These are phyloP conservation scores for Amaranthus hypochondriacus DNA, from an alignment of 148 eudicot genomes.

Conservation along the genomic window DNA sequence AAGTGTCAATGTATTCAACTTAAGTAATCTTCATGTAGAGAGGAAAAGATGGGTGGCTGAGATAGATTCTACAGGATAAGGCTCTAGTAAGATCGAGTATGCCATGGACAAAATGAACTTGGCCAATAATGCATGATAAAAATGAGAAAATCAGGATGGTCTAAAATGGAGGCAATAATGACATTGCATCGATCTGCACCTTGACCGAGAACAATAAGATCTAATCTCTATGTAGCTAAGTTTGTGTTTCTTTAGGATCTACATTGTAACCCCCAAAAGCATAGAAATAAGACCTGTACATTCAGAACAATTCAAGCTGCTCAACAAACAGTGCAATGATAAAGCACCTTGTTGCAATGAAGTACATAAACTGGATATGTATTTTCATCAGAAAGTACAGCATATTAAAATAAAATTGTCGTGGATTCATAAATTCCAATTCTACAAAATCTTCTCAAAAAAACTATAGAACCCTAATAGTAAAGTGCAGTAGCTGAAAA, in stretches of 20 bases:
- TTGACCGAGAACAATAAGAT: slow-evolving; percentile 57
- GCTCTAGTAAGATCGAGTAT: background rate
- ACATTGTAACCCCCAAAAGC: no score
- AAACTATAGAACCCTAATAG: background rate
- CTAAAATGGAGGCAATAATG: slow-evolving; percentile 56
- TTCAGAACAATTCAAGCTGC: no score
- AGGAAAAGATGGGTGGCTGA: slow-evolving; percentile 29
- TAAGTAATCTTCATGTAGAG: slow-evolving; percentile 46
- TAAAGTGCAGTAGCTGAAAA: background rate
- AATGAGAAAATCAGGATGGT: slow-evolving; percentile 47
- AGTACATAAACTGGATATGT: background rate
- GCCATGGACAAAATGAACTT: slow-evolving; percentile 35
- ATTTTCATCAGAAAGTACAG: background rate
- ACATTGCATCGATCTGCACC: slow-evolving; percentile 62
- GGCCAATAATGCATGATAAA: slow-evolving; percentile 52
- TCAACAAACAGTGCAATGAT: background rate
- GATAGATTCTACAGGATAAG: slow-evolving; percentile 1
- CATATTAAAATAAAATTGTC: background rate
- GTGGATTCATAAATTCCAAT: background rate
- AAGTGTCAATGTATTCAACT: slow-evolving; percentile 60
- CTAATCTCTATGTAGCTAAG: slow-evolving; percentile 34
- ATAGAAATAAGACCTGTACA: no score
- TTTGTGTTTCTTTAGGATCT: slow-evolving; percentile 26
- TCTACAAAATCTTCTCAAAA: background rate
- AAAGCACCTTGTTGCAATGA: background rate